Percentiles rank a stretch among this genome's conserved stretches.
Conservation (phyloP, 2,329 filamentous ascomycete species). For the Domatiomyces globalis region DNA sequence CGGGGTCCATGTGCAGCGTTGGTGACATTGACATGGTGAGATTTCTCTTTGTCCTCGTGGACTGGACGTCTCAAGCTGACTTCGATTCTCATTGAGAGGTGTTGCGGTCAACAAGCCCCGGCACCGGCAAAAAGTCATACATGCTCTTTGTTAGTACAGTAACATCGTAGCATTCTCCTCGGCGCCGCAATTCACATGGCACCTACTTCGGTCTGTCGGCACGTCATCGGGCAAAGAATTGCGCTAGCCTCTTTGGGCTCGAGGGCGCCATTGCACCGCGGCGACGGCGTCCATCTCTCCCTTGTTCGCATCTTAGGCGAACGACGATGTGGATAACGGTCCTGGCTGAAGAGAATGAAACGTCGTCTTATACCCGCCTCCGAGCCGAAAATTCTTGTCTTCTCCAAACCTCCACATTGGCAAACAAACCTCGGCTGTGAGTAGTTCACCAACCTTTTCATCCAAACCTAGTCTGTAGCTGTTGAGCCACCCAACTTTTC, state of each 20-base stretch:
- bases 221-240: background rate
- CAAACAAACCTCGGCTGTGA: background rate
- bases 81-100: background rate
- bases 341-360: background rate
- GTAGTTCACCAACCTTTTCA: background rate
- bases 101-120: background rate
- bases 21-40: constrained; percentile 28
- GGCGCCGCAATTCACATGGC: background rate
- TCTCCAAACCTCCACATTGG: background rate
- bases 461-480: too few species aligned
- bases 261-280: background rate
- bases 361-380: background rate
- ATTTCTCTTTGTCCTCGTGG: constrained; percentile 2
- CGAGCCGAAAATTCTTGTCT: background rate
- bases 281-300: background rate
- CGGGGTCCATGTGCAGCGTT: constrained; percentile 24
- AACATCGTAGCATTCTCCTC: background rate
- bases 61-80: background rate
- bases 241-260: background rate
- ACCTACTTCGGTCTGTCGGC: background rate
- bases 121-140: background rate
- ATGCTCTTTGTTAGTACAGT: background rate
- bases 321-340: background rate
- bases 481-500: too few species aligned
- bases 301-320: background rate